phyloP scores from a whole-genome alignment of 345 rosid species.

The Moricandia arvensis region DNA sequence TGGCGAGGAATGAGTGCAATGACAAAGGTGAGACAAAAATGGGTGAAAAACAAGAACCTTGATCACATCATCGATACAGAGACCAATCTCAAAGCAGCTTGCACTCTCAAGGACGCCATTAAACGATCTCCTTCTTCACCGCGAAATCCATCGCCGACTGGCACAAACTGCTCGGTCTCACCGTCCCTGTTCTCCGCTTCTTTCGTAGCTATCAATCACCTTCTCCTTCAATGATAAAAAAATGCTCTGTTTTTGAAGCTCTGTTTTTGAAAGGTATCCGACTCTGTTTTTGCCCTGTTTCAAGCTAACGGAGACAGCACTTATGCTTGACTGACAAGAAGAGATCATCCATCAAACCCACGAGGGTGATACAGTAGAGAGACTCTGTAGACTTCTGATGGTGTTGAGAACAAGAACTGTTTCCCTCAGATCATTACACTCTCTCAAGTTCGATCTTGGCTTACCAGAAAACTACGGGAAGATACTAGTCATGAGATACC shows the following conservation, averaged over 20 bases:
- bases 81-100: constrained; percentile 92
- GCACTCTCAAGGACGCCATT: constrained; percentile 84
- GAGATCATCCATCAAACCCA: constrained; percentile 57
- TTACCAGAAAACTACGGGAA: too few relatives aligned
- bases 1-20: constrained; percentile 52
- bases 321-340: constrained; percentile 74
- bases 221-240: not conserved
- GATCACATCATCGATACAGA: constrained; percentile 85
- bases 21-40: constrained; percentile 75
- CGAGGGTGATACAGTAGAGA: too few relatives aligned
- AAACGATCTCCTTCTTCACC: constrained; percentile 90
- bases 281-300: constrained; percentile 94
- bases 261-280: constrained; percentile 46
- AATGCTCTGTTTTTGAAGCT: constrained; percentile 44
- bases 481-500: constrained; percentile 10
- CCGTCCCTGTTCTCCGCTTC: constrained; percentile 91
- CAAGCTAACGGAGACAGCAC: constrained; percentile 77
- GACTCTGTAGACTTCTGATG: constrained; percentile 29
- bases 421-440: constrained; percentile 49
- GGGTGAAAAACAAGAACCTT: constrained; percentile 82
- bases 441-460: constrained; percentile 1
- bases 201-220: constrained; percentile 55
- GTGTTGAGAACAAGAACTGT: not conserved
- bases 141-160: constrained; percentile 88
- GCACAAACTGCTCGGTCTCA: constrained; percentile 94